A percentile compares a stretch with the other conserved stretches of the same genome.
Conservation (phyloP, 2,329 filamentous ascomycete genomes). For the Passalora sequoiae region DNA sequence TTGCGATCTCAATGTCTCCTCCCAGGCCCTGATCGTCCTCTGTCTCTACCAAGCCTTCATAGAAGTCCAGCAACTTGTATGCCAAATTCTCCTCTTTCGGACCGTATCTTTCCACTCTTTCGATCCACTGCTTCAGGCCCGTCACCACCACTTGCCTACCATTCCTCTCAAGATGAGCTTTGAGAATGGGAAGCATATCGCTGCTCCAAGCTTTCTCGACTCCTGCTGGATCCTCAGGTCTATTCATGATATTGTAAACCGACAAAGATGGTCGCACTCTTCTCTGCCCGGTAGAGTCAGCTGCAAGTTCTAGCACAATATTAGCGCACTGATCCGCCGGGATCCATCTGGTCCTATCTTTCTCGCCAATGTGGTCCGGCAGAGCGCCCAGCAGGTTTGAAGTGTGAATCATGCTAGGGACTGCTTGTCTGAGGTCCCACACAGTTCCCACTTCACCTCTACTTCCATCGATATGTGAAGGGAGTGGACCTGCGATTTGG, state of each 20-base stretch:
- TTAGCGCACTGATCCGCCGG: not conserved
- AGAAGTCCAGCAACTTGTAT: not conserved
- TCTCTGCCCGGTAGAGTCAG: not conserved
- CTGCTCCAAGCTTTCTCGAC: not conserved
- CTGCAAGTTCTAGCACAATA: not conserved
- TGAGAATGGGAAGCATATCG: not conserved
- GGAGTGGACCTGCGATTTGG: not conserved
- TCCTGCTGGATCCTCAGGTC: not conserved
- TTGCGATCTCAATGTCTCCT: not conserved
- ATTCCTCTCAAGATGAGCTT: not conserved
- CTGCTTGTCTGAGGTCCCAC: not conserved
- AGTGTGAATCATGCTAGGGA: not conserved
- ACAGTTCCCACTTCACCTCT: not conserved
- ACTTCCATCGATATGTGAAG: not conserved
- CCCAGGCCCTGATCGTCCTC: not conserved
- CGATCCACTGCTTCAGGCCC: not conserved
- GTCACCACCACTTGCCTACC: not conserved
- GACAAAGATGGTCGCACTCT: not conserved
- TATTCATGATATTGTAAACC: not conserved
- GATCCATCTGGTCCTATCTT: not conserved
- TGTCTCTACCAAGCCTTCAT: not conserved
- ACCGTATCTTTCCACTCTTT: not conserved
- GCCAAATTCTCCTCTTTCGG: not conserved
- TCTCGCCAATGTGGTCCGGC: not conserved
- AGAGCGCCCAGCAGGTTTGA: not conserved